phyloP scores from a whole-genome alignment of 805 yeast species.

The Candida ulmi region DNA sequence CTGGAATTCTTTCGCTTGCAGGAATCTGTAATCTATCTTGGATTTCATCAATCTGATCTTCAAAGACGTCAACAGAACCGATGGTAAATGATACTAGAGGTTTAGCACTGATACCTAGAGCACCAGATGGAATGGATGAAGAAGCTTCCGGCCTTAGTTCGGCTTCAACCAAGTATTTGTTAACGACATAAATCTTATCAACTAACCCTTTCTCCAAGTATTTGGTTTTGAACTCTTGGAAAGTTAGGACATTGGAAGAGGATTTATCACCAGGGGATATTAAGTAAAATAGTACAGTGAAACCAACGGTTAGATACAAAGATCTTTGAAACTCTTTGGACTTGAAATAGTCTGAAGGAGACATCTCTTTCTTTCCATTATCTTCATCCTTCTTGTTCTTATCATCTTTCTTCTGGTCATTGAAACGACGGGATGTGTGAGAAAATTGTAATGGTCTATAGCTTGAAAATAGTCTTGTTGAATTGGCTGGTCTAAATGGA shows the following conservation, averaged over 20 bases:
- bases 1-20: slow-evolving; percentile 68
- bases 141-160: slow-evolving; percentile 43
- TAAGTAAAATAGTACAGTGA: slow-evolving; percentile 31
- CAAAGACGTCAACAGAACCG: slow-evolving; percentile 82
- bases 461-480: slow-evolving; percentile 4
- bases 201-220: slow-evolving; percentile 77
- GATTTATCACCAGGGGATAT: slow-evolving; percentile 23
- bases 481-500: not conserved
- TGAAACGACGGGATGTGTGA: slow-evolving; percentile 1
- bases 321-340: slow-evolving; percentile 38
- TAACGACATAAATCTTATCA: slow-evolving; percentile 64
- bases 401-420: slow-evolving; percentile 8
- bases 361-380: slow-evolving; percentile 18
- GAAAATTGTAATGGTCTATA: slow-evolving; percentile 8
- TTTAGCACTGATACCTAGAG: slow-evolving; percentile 26
- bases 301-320: slow-evolving; percentile 32
- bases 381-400: slow-evolving; percentile 18
- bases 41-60: slow-evolving; percentile 68
- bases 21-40: slow-evolving; percentile 70
- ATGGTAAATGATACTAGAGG: slow-evolving; percentile 68
- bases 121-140: slow-evolving; percentile 15
- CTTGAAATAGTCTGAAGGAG: slow-evolving; percentile 31
- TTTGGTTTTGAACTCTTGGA: slow-evolving; percentile 81
- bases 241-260: slow-evolving; percentile 37
- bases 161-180: slow-evolving; percentile 67